Base-by-base conservation (phyloP, 1,284 basidiomycete genomes). In the Trichosporon faecale region DNA sequence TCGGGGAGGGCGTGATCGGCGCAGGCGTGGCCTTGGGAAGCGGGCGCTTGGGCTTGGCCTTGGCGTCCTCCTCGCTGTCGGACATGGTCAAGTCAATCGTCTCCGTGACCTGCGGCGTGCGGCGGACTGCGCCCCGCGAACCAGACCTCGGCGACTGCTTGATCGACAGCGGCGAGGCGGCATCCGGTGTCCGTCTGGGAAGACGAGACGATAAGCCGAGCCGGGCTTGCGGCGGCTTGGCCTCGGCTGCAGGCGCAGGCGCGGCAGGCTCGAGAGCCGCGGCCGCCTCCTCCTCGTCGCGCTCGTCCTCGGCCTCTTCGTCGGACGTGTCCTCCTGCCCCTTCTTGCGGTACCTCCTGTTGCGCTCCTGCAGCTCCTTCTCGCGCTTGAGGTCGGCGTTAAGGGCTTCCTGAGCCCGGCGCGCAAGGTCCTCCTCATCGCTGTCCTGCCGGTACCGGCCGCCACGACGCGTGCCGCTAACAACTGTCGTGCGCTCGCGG, bases 381-480 rank as follows among this genome's bases (percentile, higher is more conserved):
- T 70, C 68, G 14, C 29, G 27, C 7, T 27, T 29, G 18, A 67
- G 67, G 1, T 68, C 71, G 25, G 33, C 66, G 57, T 61, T 61
- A 29, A 67, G 14, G 23, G 40, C 46, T 46, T 71, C 66, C 65
- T 74, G 70, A 2, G 73, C 69, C 57, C 69, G 55, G 11, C 49
- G 49, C 57, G 66, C 67, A 40, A 70, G 65, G 65, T 73, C 70
- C 63, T 74, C 76, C 57, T 76, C 74, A 16, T 74, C 67, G 27
- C 66, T 67, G 3, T 35, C 64, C 6, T 60, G 64, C 18, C 75
- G 72, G 66, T 74, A 78, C 18, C 66, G 44, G 23, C 76, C 71
- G 11, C 81, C 78, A 29, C 80, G 65, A 40, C 81, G 72, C 3
- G 80, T 81, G 14, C 81, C 81, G 31, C 68, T 69, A n/a, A 76